Base-by-base conservation (phyloP, 768 basidiomycete genomes). In the Panaeolus cyanescens region DNA sequence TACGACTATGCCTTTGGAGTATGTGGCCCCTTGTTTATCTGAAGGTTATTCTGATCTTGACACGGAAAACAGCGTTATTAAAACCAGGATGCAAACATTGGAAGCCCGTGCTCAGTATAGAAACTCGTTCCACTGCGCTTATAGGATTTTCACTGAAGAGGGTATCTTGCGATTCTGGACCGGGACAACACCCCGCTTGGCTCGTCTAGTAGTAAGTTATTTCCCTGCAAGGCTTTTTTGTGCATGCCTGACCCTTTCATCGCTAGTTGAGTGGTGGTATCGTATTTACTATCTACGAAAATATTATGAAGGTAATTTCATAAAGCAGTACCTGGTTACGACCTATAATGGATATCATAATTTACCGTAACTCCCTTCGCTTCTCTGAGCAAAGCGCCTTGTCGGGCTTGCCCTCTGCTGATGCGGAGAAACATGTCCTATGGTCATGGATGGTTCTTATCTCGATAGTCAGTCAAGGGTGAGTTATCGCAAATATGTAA, bases 11-110 rank as follows among this genome's bases (percentile, higher is more conserved):
- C 91, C 92, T 4, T 79, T 94, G 13, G 92, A 93, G 91, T 90
- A 53, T 79, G 7, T 22, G 33, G 39, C 54, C 60, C 30, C 12
- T 34, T 55, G 9, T 28, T 8, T 9, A 13, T 54, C 40, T 36
- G 13, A 31, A 19, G 13, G 3, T 33, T 19, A n/a, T 6, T 28
- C 12, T 25, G 28, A 30, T 30, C 59, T 8, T 40, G 54, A 22
- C 32, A 64, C 7, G 54, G 28, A 28, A 62, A 45, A 13, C 65
- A 96, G 95, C 70, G 95, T 98, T 31, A 86, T 99, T 75, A 99
- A 99, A 77, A 99, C 97, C 10, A 87, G 96, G 25, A 99, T 99
- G 97, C 97, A 99, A 74, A 89, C 93, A 5, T 81, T 99, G 9
- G 84, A 85, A 59, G 97, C 96, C 0, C 81, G 85, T 9, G 75